phyloP scores from a whole-genome alignment of 208 protist species.

The Leishmania tropica region DNA sequence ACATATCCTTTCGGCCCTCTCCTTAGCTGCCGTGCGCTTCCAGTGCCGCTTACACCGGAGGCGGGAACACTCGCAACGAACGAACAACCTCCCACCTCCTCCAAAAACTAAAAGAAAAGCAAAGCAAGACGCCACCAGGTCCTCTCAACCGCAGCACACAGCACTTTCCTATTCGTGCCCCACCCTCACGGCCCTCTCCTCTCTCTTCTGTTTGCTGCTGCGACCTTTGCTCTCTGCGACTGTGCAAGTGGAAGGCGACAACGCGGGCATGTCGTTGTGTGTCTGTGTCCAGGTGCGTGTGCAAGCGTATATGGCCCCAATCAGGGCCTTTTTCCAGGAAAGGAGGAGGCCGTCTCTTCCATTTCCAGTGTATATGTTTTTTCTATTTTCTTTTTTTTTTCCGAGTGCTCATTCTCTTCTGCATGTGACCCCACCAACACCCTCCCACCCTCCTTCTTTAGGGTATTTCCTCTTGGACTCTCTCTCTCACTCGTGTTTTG shows the following conservation, averaged over 20 bases:
- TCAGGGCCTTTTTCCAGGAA: too few species aligned
- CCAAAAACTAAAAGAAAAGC: background rate
- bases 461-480: background rate
- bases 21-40: too few species aligned
- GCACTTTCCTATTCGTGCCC: background rate
- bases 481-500: slow-evolving; percentile 10
- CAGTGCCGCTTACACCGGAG: background rate
- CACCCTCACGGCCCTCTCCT: background rate
- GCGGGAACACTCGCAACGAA: background rate
- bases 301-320: too few species aligned
- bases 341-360: background rate
- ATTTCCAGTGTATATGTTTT: background rate
- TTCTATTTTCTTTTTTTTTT: background rate
- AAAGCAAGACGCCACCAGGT: background rate
- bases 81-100: background rate
- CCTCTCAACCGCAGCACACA: background rate
- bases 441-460: background rate
- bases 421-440: background rate
- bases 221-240: background rate
- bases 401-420: background rate
- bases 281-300: too few species aligned
- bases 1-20: background rate
- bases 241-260: too few species aligned
- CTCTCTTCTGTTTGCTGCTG: background rate
- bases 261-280: too few species aligned